These are phyloP conservation scores for Panicum virgatum DNA, from an alignment of 202 grass and related monocot genomes.

Conservation along the genomic window DNA sequence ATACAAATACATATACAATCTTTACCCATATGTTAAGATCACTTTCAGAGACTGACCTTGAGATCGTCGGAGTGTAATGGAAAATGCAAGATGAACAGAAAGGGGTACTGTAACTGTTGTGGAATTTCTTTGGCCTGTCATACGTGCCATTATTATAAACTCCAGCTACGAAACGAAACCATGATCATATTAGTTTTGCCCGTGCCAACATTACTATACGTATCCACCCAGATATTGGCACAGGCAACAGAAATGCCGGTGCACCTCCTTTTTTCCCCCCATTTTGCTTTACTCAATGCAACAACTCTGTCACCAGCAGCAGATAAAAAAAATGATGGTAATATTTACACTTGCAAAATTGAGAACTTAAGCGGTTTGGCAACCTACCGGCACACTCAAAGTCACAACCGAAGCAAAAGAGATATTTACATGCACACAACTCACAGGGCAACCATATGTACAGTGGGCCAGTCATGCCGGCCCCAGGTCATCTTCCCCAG, in stretches of 20 bases:
- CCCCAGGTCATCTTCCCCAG: conserved; percentile 8
- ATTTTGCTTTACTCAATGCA: too few species aligned
- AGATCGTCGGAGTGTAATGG: too few species aligned
- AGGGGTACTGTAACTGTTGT: too few species aligned
- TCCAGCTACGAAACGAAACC: too few species aligned
- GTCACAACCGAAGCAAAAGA: background rate
- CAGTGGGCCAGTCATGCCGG: background rate
- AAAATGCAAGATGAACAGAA: too few species aligned
- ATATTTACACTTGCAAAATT: conserved; percentile 42
- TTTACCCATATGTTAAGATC: too few species aligned
- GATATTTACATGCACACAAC: conserved; percentile 38
- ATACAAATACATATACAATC: too few species aligned
- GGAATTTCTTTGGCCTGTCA: too few species aligned
- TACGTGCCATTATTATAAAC: too few species aligned
- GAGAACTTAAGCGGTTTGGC: background rate
- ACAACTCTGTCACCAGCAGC: too few species aligned
- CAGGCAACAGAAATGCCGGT: background rate
- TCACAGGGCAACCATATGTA: conserved; percentile 38
- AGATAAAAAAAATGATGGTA: background rate
- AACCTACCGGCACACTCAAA: background rate
- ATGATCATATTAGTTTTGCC: background rate
- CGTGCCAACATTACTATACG: background rate
- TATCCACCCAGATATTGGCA: background rate
- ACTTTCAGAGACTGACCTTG: too few species aligned
- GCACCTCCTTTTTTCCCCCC: background rate